phyloP scores from a whole-genome alignment of 2,329 filamentous ascomycete genomes.

The Paracamarosporium sp. region DNA sequence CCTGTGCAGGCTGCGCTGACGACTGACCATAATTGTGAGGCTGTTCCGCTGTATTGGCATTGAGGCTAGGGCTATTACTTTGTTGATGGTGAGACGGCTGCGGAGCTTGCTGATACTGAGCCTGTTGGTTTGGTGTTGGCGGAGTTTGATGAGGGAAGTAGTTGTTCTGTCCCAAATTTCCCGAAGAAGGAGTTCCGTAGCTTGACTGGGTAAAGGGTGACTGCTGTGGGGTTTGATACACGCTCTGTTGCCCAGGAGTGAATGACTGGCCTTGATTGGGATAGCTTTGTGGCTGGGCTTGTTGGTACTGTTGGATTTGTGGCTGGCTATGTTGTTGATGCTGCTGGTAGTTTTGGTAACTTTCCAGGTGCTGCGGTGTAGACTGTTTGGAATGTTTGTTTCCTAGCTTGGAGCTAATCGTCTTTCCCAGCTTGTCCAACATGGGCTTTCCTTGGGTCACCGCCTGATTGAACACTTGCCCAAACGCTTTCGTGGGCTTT shows the following conservation, averaged over 20 bases:
- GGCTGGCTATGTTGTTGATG: slow-evolving; percentile 29
- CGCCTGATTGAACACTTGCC: slow-evolving; percentile 43
- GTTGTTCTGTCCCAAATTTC: slow-evolving; percentile 29
- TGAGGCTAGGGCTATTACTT: slow-evolving; percentile 16
- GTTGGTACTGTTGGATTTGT: slow-evolving; percentile 22
- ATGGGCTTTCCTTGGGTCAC: slow-evolving; percentile 45
- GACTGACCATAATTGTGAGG: slow-evolving; percentile 12
- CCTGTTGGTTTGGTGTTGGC: slow-evolving; percentile 18
- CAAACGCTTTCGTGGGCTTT: slow-evolving; percentile 32
- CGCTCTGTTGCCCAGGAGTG: slow-evolving; percentile 18
- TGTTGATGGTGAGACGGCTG: slow-evolving; percentile 23
- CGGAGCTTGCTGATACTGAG: slow-evolving; percentile 5
- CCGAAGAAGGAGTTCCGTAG: slow-evolving; percentile 29
- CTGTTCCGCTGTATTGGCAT: slow-evolving; percentile 19
- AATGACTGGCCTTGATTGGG: slow-evolving; percentile 2
- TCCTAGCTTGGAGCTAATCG: slow-evolving; percentile 41
- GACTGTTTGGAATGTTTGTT: slow-evolving; percentile 28
- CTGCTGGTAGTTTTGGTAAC: slow-evolving; percentile 40
- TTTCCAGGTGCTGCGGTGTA: slow-evolving; percentile 38
- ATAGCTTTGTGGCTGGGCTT: slow-evolving; percentile 10
- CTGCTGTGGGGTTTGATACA: slow-evolving; percentile 31
- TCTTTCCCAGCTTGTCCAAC: slow-evolving; percentile 44
- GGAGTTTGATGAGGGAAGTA: slow-evolving; percentile 33
- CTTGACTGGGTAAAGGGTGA: slow-evolving; percentile 32
- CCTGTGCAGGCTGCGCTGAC: slow-evolving; percentile 2